phyloP scores from a whole-genome alignment of 208 protist genomes.

The Acanthamoeba lenticulata region DNA sequence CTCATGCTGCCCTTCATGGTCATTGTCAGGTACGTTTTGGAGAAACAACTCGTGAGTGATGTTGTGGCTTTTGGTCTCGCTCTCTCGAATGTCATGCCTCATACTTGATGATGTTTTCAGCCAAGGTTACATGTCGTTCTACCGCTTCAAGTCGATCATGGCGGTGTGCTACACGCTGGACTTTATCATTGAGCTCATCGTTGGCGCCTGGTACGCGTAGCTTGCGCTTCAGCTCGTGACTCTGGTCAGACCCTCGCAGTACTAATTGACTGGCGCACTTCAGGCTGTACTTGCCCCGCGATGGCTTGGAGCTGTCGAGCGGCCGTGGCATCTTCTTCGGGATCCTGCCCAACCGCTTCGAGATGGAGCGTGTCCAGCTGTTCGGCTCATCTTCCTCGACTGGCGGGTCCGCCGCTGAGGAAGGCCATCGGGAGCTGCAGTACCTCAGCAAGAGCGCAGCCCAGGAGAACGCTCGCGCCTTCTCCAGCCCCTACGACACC shows the following conservation, averaged over 20 bases:
- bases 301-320: not conserved
- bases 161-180: not conserved
- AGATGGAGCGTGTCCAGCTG: not conserved
- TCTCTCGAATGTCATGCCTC: not conserved
- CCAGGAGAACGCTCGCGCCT: not conserved
- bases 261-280: not conserved
- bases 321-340: slow-evolving; percentile 8
- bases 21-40: not conserved
- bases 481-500: not conserved
- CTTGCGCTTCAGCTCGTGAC: not conserved
- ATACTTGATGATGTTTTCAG: not conserved
- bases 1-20: not conserved
- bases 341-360: not conserved
- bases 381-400: not conserved
- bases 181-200: not conserved
- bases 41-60: too few relatives aligned
- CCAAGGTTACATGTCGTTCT: not conserved
- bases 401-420: not conserved
- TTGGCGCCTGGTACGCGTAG: not conserved
- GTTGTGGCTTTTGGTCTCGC: too few relatives aligned
- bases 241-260: not conserved
- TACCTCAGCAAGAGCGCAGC: not conserved
- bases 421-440: not conserved
- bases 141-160: slow-evolving; percentile 13
- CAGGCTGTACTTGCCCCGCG: not conserved